Evolutionary conservation across 768 basidiomycete genomes (phyloP).

Genomic region (Lentinula sp.): DNA sequence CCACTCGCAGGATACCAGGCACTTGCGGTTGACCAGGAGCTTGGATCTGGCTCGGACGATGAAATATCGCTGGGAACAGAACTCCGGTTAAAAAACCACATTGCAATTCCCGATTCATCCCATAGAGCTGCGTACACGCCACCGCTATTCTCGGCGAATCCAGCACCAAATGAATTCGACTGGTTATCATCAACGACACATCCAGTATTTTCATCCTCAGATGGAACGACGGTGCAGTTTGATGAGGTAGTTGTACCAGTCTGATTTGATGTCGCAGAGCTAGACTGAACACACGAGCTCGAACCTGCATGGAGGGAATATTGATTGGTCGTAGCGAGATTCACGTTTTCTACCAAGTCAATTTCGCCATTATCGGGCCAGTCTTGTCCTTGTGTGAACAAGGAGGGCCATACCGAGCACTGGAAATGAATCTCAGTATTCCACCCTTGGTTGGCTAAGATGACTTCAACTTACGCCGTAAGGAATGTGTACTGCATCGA

Average conservation of each 20-base stretch:
- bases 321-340: background rate
- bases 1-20: background rate
- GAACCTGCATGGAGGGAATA: slow-evolving; percentile 1
- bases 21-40: background rate
- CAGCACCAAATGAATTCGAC: background rate
- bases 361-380: slow-evolving; percentile 9
- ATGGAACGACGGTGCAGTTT: background rate
- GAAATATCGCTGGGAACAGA: background rate
- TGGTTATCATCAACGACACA: background rate
- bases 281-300: background rate
- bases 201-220: background rate
- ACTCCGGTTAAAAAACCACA: slow-evolving; percentile 3
- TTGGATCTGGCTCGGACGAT: slow-evolving; percentile 1
- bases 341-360: slow-evolving; percentile 10
- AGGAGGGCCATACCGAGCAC: slow-evolving; percentile 6
- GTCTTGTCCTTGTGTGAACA: slow-evolving; percentile 5
- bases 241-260: background rate
- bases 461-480: slow-evolving; percentile 12
- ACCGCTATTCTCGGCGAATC: background rate
- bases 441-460: background rate
- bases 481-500: slow-evolving; percentile 15
- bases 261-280: background rate
- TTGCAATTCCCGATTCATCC: background rate
- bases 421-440: background rate
- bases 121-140: background rate